These are phyloP conservation scores for Claviceps humidiphila DNA, from an alignment of 2,329 filamentous ascomycete species.

Conservation along the genomic window DNA sequence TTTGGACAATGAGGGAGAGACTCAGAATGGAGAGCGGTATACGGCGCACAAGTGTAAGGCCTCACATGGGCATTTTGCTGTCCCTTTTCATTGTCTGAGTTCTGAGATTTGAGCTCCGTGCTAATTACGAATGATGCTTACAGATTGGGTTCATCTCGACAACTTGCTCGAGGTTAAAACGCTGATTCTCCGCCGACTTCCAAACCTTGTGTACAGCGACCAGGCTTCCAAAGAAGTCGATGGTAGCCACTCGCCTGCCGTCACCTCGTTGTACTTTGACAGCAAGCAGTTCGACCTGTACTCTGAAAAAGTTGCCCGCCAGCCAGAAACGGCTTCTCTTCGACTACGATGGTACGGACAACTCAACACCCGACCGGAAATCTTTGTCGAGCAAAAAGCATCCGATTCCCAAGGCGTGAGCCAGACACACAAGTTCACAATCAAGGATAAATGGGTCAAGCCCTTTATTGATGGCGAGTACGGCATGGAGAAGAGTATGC, in stretches of 20 bases:
- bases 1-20: slow-evolving; percentile 39
- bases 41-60: slow-evolving; percentile 71
- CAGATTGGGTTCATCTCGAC: slow-evolving; percentile 89
- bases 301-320: slow-evolving; percentile 65
- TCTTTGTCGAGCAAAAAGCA: slow-evolving; percentile 81
- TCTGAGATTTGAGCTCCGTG: not conserved
- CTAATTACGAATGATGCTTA: not conserved
- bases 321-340: slow-evolving; percentile 65
- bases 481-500: slow-evolving; percentile 78
- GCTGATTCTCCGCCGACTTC: slow-evolving; percentile 77
- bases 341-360: slow-evolving; percentile 88
- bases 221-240: slow-evolving; percentile 73
- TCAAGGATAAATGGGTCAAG: slow-evolving; percentile 92
- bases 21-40: slow-evolving; percentile 57
- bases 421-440: slow-evolving; percentile 64
- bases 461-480: slow-evolving; percentile 78
- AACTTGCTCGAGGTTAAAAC: slow-evolving; percentile 97
- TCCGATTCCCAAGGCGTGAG: slow-evolving; percentile 64
- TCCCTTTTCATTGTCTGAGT: too few species aligned
- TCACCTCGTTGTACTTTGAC: slow-evolving; percentile 95
- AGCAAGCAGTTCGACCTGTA: slow-evolving; percentile 78
- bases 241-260: slow-evolving; percentile 68
- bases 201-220: slow-evolving; percentile 85
- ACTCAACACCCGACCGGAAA: slow-evolving; percentile 62
- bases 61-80: not conserved